Evolutionary conservation across 345 rosid species (phyloP), one percentile per base, ranked within the genome.

Genomic region (Schrenkiella parvula): DNA sequence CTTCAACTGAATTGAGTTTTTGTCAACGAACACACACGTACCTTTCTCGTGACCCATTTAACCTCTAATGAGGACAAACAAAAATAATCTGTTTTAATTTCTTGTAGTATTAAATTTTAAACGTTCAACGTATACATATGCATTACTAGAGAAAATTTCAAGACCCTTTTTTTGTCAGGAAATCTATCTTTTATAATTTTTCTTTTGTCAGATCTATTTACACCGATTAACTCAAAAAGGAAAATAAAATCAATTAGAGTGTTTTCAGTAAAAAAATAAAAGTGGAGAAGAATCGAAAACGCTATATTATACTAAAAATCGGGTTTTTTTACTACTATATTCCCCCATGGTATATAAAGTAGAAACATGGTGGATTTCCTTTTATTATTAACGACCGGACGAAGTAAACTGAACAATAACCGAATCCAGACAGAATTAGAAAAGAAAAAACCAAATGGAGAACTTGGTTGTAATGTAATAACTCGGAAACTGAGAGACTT

Each of bases 31-130:
- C 55, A 14, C 66, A 34, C 66, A 66, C 52, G 43, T 47, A 26
- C 52, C 66, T 54, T 72, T 42, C 64, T 64, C 46, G 70, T 63
- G 64, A 53, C 76, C 56, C 70, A 42, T 23, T 8, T 39, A 57
- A 8, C 26, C 10, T 35, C 0, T 47, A 35, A 23, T 47, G 26
- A 0, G 44, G 53, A 51, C 75, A 61, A 17, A 60, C 42, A 37
- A 35, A 57, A 12, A 6, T 14, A 35, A n/a, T n/a, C 37, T 4
- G 31, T n/a, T 70, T 70, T 31, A 13, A 29, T 8, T 10, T 13
- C 29, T 11, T 22, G 11, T n/a, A 6, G 13, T 32, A 4, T 32
- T 22, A 3, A 22, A 14, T 35, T 23, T 32, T 32, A n/a, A 21
- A 57, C 46, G 37, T 57, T 69, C 65, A 44, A 32, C 25, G 46